Percentiles rank a stretch among this genome's conserved stretches.
Conservation (phyloP, 441 rosid genomes). For the Erodium trifolium region DNA sequence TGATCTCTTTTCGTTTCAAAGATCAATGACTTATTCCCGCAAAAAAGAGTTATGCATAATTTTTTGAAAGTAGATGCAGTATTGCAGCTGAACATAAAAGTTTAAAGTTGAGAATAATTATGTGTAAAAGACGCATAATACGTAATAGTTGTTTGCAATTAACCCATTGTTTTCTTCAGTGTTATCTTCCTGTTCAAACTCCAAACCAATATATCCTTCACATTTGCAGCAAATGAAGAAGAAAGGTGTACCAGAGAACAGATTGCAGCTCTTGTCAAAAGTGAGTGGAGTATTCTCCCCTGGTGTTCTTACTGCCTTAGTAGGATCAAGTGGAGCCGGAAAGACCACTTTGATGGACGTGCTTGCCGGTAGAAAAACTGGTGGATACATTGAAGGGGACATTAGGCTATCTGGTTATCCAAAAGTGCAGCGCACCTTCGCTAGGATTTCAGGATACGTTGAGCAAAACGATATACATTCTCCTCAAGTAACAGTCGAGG, state of each 20-base stretch:
- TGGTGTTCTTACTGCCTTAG: slow-evolving; percentile 85
- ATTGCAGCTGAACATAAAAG: too few species aligned
- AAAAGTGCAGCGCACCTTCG: slow-evolving; percentile 73
- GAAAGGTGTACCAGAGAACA: slow-evolving; percentile 62
- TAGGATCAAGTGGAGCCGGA: slow-evolving; percentile 96
- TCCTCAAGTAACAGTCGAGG: slow-evolving; percentile 90
- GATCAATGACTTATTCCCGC: too few species aligned
- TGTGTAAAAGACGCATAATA: too few species aligned
- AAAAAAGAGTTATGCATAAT: too few species aligned
- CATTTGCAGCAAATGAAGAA: slow-evolving; percentile 61
- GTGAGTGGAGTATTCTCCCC: slow-evolving; percentile 93
- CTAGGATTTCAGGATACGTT: slow-evolving; percentile 87
- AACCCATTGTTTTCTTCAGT: neutral
- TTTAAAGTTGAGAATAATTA: too few species aligned
- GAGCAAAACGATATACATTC: slow-evolving; percentile 97
- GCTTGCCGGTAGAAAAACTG: slow-evolving; percentile 92
- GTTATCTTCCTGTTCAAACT: slow-evolving; percentile 7
- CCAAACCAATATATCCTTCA: neutral
- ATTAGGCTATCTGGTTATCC: slow-evolving; percentile 74
- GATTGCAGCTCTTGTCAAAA: slow-evolving; percentile 58
- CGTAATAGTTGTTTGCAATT: too few species aligned
- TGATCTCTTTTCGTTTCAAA: too few species aligned
- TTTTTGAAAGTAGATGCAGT: too few species aligned
- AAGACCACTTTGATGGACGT: slow-evolving; percentile 97
- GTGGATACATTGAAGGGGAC: slow-evolving; percentile 85